phyloP scores from a whole-genome alignment of 768 basidiomycete species.

The Sporobolomyces phaffii region DNA sequence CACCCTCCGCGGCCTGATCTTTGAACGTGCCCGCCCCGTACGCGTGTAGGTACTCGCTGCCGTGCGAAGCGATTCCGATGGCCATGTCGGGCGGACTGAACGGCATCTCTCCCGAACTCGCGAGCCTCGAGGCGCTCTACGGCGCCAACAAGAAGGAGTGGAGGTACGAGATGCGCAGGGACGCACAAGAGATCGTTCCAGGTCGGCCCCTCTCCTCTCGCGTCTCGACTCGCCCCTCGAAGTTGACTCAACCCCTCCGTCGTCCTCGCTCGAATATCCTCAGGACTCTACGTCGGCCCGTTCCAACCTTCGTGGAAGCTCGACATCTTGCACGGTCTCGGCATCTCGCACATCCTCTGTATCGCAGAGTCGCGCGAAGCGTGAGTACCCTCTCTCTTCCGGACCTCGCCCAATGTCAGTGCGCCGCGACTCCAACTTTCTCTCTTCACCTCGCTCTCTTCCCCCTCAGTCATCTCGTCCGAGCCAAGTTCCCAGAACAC shows the following conservation, averaged over 20 bases:
- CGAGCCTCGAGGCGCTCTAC: conserved; percentile 17
- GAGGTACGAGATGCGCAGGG: conserved; percentile 92
- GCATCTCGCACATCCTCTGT: conserved; percentile 73
- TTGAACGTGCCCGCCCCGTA: too few species aligned
- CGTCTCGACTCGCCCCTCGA: conserved; percentile 43
- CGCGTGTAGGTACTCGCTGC: too few species aligned
- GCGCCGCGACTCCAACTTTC: background rate
- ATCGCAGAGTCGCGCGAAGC: conserved; percentile 39
- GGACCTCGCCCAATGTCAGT: background rate
- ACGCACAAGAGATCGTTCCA: conserved; percentile 73
- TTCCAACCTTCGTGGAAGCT: conserved; percentile 81
- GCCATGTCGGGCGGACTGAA: conserved; percentile 8
- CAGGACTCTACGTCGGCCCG: conserved; percentile 74
- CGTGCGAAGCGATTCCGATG: too few species aligned
- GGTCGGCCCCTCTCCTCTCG: background rate
- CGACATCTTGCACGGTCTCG: conserved; percentile 59
- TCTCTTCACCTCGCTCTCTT: background rate
- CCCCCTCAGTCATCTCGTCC: conserved; percentile 61
- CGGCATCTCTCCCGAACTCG: conserved; percentile 23
- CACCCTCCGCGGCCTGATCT: too few species aligned
- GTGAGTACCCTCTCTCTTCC: conserved; percentile 25
- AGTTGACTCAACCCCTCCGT: background rate
- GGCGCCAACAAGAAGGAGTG: conserved; percentile 37
- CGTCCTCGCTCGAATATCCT: conserved; percentile 38
- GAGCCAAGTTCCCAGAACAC: conserved; percentile 71